Evolutionary conservation across 139 green algal genomes (phyloP), one percentile per base, ranked within the genome.

Genomic region (Asterochloris erici): DNA sequence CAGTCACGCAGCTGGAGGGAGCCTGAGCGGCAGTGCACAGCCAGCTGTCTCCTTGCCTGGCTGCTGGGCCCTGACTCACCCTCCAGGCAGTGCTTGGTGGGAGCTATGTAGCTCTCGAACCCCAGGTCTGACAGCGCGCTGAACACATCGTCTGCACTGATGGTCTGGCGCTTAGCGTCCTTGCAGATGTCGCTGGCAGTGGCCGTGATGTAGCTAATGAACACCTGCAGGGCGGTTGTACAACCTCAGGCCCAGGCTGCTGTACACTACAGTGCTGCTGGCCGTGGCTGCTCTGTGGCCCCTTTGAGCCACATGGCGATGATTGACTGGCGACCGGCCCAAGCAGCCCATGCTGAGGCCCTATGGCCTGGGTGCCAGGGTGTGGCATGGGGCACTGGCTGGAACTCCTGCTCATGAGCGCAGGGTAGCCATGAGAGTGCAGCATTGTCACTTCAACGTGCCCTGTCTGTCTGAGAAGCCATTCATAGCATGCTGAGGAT

Each of bases 141-240:
- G n/a, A 96, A 85, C 11, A 98, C 89, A 81, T 97, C 93, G 24
- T 94, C 90, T 10, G 87, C 92, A 75, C 73, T 92, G 61, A 97
- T 90, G 0, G 92, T 97, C 81, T 90, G 86, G 1, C 95, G 88
- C 73, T 96, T 97, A 54, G 84, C 84, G 47, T 97, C 93, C 24
- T 91, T 89, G 82, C 91, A 95, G 1, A 97, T 89, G 70, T 98
- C 94, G 77, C 96, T 96, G 11, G 93, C 91, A 13, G 93, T 92
- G 9, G 92, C 87, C 15, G 93, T 92, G 0, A 97, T 74, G 74
- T 94, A 95, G 71, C 84, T 91, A 24, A 98, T 95, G 79, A 98
- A 97, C 10, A 92, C 38, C 38, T 54, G 38, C 38, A 54, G 38
- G 38, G 66, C 4, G 66, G 66, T 24, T 73, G 2, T 4, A 12